A percentile compares a stretch with the other conserved stretches of the same genome.
These are phyloP conservation scores for Malus hybrid DNA, from an alignment of 331 rosid species.

Conservation along the genomic window DNA sequence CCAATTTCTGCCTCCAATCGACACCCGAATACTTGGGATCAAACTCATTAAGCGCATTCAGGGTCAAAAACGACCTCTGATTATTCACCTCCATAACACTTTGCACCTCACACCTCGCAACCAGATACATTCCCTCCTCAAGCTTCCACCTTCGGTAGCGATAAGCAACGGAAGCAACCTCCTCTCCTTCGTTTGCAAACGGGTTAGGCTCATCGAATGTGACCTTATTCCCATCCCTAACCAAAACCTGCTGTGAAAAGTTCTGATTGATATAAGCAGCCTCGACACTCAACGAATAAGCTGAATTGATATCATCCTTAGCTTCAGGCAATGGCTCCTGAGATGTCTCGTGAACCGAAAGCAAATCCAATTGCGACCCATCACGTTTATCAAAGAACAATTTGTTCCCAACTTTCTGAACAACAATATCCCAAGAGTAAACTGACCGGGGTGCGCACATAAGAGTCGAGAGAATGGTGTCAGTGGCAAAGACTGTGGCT, in stretches of 20 bases:
- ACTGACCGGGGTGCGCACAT: conserved; percentile 92
- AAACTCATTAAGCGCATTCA: conserved; percentile 85
- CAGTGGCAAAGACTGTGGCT: conserved; percentile 78
- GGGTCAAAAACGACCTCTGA: conserved; percentile 75
- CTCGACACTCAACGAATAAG: conserved; percentile 62
- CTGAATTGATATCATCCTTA: conserved; percentile 85
- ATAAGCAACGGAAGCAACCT: conserved; percentile 79
- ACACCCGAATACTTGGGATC: conserved; percentile 88
- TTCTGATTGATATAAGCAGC: conserved; percentile 86
- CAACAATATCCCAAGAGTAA: conserved; percentile 85
- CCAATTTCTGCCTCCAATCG: conserved; percentile 94
- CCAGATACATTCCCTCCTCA: conserved; percentile 65
- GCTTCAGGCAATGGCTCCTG: conserved; percentile 91
- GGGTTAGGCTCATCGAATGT: conserved; percentile 80
- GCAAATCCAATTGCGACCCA: conserved; percentile 86
- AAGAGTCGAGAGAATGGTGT: conserved; percentile 68
- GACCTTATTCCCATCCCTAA: conserved; percentile 68
- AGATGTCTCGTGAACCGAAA: conserved; percentile 81
- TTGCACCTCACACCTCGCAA: conserved; percentile 85
- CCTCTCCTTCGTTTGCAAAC: conserved; percentile 84
- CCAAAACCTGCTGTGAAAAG: conserved; percentile 75
- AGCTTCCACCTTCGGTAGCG: conserved; percentile 91
- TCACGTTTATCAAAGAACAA: conserved; percentile 82
- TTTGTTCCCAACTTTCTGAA: conserved; percentile 87
- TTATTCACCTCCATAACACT: conserved; percentile 76